Evolutionary conservation across 2,329 filamentous ascomycete species (phyloP).

Genomic region (Xylariaceae sp.): DNA sequence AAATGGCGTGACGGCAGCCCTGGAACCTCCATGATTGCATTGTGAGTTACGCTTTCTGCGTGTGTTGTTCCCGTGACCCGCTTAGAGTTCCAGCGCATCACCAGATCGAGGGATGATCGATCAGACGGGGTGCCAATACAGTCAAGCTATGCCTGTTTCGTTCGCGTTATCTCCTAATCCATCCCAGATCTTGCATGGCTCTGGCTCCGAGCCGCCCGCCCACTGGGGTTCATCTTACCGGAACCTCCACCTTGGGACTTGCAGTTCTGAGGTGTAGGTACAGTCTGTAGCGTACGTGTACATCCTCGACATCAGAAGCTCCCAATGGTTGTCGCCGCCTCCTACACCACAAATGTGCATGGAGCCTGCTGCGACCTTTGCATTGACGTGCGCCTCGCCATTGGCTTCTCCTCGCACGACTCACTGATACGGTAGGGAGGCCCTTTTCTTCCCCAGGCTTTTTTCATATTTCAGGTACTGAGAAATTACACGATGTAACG

Average conservation of each 20-base stretch:
- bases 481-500: too few relatives aligned
- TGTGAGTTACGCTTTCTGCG: not conserved
- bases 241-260: slow-evolving; percentile 7
- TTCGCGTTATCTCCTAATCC: slow-evolving; percentile 1
- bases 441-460: too few relatives aligned
- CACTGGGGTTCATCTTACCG: slow-evolving; percentile 11
- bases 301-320: not conserved
- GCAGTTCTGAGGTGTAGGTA: slow-evolving; percentile 2
- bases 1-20: too few relatives aligned
- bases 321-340: not conserved
- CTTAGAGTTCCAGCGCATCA: slow-evolving; percentile 16
- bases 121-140: slow-evolving; percentile 1
- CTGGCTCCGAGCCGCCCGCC: slow-evolving; percentile 15
- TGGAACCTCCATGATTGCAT: too few relatives aligned
- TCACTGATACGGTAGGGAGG: not conserved
- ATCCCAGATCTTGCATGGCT: slow-evolving; percentile 19
- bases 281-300: not conserved
- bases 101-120: slow-evolving; percentile 11
- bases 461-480: too few relatives aligned
- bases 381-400: not conserved
- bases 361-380: not conserved
- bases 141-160: not conserved
- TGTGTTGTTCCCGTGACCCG: slow-evolving; percentile 1
- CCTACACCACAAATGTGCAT: too few relatives aligned
- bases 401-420: not conserved